Conservation (phyloP, 2,329 filamentous ascomycete genomes). For the Trichoderma aggressivum region DNA sequence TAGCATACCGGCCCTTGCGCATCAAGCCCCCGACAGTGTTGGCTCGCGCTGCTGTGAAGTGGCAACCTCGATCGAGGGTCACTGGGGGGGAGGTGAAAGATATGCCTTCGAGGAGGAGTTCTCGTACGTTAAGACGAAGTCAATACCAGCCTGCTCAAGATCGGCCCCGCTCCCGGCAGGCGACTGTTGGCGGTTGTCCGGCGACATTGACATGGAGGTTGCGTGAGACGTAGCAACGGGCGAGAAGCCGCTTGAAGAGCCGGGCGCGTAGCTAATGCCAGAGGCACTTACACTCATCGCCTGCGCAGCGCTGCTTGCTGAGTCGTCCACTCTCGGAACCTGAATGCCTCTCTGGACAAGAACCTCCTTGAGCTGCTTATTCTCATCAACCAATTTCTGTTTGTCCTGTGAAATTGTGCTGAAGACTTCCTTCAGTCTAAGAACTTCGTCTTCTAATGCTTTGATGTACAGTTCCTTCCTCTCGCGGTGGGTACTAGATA, state of each 20-base stretch:
- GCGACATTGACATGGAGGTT: constrained; percentile 38
- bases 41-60: constrained; percentile 9
- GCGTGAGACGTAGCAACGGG: constrained; percentile 46
- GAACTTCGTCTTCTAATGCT: constrained; percentile 84
- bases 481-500: constrained; percentile 82
- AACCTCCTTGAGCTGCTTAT: constrained; percentile 63
- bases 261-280: constrained; percentile 54
- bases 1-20: constrained; percentile 37
- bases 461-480: constrained; percentile 96
- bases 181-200: constrained; percentile 30
- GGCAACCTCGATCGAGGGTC: constrained; percentile 21
- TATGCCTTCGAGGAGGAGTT: constrained; percentile 59
- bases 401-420: constrained; percentile 72
- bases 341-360: constrained; percentile 53
- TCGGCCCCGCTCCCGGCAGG: constrained; percentile 50
- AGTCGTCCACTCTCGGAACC: constrained; percentile 38
- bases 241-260: constrained; percentile 45
- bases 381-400: constrained; percentile 73
- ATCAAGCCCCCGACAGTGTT: constrained; percentile 20
- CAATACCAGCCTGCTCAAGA: constrained; percentile 80
- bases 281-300: constrained; percentile 57
- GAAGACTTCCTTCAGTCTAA: constrained; percentile 83
- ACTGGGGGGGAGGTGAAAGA: constrained; percentile 61
- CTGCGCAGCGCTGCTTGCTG: constrained; percentile 42
- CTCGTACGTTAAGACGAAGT: constrained; percentile 88